Conservation (phyloP, 2,329 filamentous ascomycete species). For the Aspergillus chevalieri region DNA sequence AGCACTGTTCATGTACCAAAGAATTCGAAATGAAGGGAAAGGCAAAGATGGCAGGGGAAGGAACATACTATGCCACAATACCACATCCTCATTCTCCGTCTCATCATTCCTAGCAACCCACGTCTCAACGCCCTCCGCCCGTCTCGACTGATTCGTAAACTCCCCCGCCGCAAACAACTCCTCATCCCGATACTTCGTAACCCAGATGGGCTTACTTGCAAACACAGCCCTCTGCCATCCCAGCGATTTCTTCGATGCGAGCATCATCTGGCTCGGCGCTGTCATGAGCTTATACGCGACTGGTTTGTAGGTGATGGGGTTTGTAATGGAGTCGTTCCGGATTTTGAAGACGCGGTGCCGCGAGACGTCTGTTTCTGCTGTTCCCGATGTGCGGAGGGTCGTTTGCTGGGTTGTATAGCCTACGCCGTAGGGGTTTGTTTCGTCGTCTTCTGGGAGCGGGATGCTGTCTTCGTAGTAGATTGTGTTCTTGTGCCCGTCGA, state of each 20-base stretch:
- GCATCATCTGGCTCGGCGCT: slow-evolving; percentile 53
- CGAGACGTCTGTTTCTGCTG: slow-evolving; percentile 44
- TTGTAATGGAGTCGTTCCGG: slow-evolving; percentile 47
- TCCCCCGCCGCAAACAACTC: slow-evolving; percentile 51
- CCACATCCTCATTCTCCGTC: slow-evolving; percentile 42
- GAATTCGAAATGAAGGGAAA: background rate
- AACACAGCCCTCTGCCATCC: slow-evolving; percentile 50
- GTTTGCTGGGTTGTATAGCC: slow-evolving; percentile 48
- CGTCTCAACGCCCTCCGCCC: slow-evolving; percentile 48
- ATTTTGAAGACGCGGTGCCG: slow-evolving; percentile 54
- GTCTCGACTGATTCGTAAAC: slow-evolving; percentile 53
- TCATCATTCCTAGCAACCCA: slow-evolving; percentile 45
- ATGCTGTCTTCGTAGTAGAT: slow-evolving; percentile 55
- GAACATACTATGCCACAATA: slow-evolving; percentile 34
- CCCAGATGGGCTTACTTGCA: slow-evolving; percentile 50
- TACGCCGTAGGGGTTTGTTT: slow-evolving; percentile 44
- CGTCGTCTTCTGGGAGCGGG: slow-evolving; percentile 51
- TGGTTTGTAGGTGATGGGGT: slow-evolving; percentile 49
- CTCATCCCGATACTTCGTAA: slow-evolving; percentile 49
- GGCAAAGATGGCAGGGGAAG: slow-evolving; percentile 24
- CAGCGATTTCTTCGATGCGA: slow-evolving; percentile 45
- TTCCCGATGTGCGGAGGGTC: slow-evolving; percentile 41
- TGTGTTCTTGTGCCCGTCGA: slow-evolving; percentile 52
- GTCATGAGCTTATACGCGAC: slow-evolving; percentile 53
- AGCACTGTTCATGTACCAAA: background rate